Evolutionary conservation across 768 basidiomycete genomes (phyloP).

Genomic region (Stropharia rugosoannulata): DNA sequence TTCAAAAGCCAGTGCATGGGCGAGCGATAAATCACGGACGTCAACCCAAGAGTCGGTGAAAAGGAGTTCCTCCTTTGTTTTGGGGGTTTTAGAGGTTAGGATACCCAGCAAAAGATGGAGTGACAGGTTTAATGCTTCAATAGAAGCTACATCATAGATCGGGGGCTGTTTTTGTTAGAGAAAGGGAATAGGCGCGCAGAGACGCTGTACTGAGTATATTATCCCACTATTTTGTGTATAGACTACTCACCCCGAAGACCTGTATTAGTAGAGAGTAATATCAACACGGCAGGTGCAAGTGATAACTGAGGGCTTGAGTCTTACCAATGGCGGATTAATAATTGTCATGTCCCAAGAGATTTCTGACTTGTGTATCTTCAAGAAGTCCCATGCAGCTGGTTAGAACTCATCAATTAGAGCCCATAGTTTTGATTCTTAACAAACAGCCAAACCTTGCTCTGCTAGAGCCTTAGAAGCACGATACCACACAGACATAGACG

Average conservation of each 20-base stretch:
- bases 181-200: background rate
- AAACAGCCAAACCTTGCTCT: slow-evolving; percentile 44
- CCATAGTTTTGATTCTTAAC: too few species aligned
- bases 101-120: slow-evolving; percentile 24
- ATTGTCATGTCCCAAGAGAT: slow-evolving; percentile 51
- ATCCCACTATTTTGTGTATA: background rate
- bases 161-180: slow-evolving; percentile 28
- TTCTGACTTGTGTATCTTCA: slow-evolving; percentile 39
- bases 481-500: slow-evolving; percentile 41
- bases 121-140: slow-evolving; percentile 38
- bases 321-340: slow-evolving; percentile 53
- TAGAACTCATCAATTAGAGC: background rate
- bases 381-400: slow-evolving; percentile 42
- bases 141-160: slow-evolving; percentile 36
- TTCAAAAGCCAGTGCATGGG: slow-evolving; percentile 51
- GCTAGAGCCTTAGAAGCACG: slow-evolving; percentile 64
- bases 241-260: slow-evolving; percentile 2
- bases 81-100: slow-evolving; percentile 19
- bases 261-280: background rate
- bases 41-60: slow-evolving; percentile 37
- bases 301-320: slow-evolving; percentile 3
- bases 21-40: slow-evolving; percentile 56
- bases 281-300: background rate
- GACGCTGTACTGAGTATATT: too few species aligned
- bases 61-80: slow-evolving; percentile 16